Evolutionary conservation across 108 stramenopile genomes (phyloP), one percentile per base, ranked within the genome.

Genomic region (Cyclotella baltica): DNA sequence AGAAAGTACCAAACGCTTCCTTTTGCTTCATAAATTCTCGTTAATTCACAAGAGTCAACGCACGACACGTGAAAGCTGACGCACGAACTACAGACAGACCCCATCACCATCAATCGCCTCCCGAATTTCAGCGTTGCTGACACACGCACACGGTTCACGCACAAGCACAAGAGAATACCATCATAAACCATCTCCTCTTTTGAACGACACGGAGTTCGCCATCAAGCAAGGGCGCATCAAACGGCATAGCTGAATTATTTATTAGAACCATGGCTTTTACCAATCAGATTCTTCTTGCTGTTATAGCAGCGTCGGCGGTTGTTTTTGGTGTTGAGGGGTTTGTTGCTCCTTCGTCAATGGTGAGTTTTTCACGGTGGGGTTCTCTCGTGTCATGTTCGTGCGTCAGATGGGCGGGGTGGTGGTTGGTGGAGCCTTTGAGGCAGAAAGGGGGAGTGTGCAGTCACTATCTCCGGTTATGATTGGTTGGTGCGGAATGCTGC

Each of bases 301-400:
- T 67, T 36, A 34, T 72, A 22, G 71, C 78, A 38, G 43, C 78
- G 18, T 74, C 73, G 46, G 47, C 78, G 25, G 37, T 70, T 58
- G 25, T 74, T 57, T 46, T 76, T 66, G 62, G 63, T 27, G 73
- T 23, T 23, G 43, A 78, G 13, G 72, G 64, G 20, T 74, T 78
- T 67, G 77, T 72, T 20, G 62, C 72, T 38, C 23, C 72, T 13
- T 47, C 27, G 55, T 57, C 63, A 33, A n/a, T 40, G 33, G 48
- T 55, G 51, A 55, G 52, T 48, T 73, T 62, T 23, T 29, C 19
- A 61, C n/a, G n/a, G 23, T 15, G 22, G 27, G 50, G 48, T n/a
- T n/a, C n/a, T n/a, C 69, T 57, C 22, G 13, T 57, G 27, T 2
- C 27, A 25, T 4, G 25, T 66, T 66, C 38, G 64, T 47, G 64